These are phyloP conservation scores for Magnolia officinalis DNA, from an alignment of 164 flowering plant genomes.

Conservation along the genomic window DNA sequence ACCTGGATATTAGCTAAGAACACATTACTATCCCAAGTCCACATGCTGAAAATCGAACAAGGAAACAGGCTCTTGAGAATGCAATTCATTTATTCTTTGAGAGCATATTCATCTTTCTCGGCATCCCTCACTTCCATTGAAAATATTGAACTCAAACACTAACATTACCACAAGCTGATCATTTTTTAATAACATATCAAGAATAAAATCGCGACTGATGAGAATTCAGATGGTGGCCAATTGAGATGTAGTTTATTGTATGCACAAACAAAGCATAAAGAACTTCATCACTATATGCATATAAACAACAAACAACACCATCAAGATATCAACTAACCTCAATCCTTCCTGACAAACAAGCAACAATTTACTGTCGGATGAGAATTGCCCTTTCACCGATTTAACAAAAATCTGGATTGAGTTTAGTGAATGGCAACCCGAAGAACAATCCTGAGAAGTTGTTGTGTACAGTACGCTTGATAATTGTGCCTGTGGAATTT, in stretches of 20 bases:
- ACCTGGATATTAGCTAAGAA: too few species aligned
- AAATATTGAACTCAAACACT: too few species aligned
- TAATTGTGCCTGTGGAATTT: slow-evolving; percentile 60
- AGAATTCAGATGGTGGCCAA: too few species aligned
- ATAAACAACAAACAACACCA: neutral
- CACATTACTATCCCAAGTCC: too few species aligned
- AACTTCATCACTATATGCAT: neutral
- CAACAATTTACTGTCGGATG: slow-evolving; percentile 69
- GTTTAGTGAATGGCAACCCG: slow-evolving; percentile 82
- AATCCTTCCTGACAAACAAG: slow-evolving; percentile 92
- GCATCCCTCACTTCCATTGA: too few species aligned
- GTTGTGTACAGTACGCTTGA: slow-evolving; percentile 82
- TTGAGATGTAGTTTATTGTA: neutral
- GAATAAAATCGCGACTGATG: too few species aligned
- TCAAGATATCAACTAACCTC: slow-evolving; percentile 44
- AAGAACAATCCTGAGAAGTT: slow-evolving; percentile 85
- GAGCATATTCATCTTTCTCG: too few species aligned
- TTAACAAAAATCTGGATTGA: slow-evolving; percentile 69
- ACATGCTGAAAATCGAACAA: too few species aligned
- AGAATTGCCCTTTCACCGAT: slow-evolving; percentile 61
- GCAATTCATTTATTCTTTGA: too few species aligned
- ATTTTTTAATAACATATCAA: too few species aligned
- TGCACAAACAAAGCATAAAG: neutral
- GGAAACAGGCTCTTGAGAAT: too few species aligned
- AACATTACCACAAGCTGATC: too few species aligned